These are phyloP conservation scores for Cinnamomum micranthum DNA, from an alignment of 164 flowering plant genomes.

Conservation along the genomic window DNA sequence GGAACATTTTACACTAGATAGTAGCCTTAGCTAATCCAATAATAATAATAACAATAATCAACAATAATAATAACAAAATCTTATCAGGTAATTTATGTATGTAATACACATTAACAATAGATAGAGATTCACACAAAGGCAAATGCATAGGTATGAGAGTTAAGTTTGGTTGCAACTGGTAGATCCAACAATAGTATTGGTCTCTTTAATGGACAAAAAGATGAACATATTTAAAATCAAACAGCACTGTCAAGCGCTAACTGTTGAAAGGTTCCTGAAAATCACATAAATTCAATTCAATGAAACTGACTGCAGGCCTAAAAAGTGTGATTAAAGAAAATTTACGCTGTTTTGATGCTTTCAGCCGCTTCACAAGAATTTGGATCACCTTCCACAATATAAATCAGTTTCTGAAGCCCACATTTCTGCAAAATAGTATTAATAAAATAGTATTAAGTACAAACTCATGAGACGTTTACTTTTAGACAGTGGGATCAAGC, in stretches of 20 bases:
- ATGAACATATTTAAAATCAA: background rate
- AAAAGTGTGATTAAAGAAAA: background rate
- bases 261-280: background rate
- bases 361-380: conserved; percentile 86
- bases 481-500: too few species aligned
- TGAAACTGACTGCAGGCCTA: background rate
- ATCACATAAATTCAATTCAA: background rate
- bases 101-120: background rate
- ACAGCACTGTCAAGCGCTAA: background rate
- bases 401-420: conserved; percentile 85
- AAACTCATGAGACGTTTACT: too few species aligned
- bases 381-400: conserved; percentile 93
- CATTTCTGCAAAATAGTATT: conserved; percentile 50
- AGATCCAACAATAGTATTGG: background rate
- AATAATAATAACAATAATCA: too few species aligned
- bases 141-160: too few species aligned
- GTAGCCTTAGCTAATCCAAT: background rate
- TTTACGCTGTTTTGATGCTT: conserved; percentile 98
- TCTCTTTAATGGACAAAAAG: background rate
- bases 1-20: background rate
- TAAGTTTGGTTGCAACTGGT: too few species aligned
- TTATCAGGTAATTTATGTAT: background rate
- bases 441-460: conserved; percentile 3
- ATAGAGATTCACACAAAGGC: background rate
- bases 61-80: too few species aligned